These are phyloP conservation scores for Verruconis gallopava DNA, from an alignment of 2,329 filamentous ascomycete species.

Conservation along the genomic window DNA sequence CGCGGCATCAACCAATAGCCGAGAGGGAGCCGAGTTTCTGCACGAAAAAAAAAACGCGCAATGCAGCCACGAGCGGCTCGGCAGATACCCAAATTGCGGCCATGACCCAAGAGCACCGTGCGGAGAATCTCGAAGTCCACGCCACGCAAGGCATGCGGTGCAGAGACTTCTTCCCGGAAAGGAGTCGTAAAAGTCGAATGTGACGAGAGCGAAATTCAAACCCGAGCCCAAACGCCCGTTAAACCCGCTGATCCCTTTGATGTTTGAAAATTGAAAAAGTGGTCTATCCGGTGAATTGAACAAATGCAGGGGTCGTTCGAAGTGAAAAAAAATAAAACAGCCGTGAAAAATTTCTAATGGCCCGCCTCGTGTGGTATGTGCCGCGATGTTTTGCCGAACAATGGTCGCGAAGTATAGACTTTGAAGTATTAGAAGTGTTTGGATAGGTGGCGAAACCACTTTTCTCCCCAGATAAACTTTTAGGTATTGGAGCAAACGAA, in stretches of 20 bases:
- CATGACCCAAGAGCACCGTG: not conserved
- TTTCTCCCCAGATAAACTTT: conserved; percentile 7
- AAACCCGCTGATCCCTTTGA: conserved; percentile 1
- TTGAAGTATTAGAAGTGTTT: not conserved
- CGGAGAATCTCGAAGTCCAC: not conserved
- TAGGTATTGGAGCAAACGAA: not conserved
- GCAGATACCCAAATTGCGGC: not conserved
- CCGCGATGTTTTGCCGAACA: not conserved
- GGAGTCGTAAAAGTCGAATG: too few species aligned
- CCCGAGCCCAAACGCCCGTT: not conserved
- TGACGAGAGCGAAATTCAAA: not conserved
- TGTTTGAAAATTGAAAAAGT: conserved; percentile 3
- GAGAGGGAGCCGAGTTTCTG: too few species aligned
- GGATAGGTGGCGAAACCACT: not conserved
- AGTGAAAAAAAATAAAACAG: too few species aligned
- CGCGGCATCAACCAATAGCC: too few species aligned
- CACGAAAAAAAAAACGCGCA: not conserved
- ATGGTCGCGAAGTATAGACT: not conserved
- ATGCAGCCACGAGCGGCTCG: not conserved
- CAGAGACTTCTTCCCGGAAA: not conserved
- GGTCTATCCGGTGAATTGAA: conserved; percentile 7
- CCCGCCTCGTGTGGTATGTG: too few species aligned
- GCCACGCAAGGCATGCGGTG: not conserved
- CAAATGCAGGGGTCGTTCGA: not conserved
- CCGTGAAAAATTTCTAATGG: not conserved